A percentile compares a stretch with the other conserved stretches of the same genome.
Conservation (phyloP, 176 grass and related monocot species). For the Miscanthus lutarioriparius region DNA sequence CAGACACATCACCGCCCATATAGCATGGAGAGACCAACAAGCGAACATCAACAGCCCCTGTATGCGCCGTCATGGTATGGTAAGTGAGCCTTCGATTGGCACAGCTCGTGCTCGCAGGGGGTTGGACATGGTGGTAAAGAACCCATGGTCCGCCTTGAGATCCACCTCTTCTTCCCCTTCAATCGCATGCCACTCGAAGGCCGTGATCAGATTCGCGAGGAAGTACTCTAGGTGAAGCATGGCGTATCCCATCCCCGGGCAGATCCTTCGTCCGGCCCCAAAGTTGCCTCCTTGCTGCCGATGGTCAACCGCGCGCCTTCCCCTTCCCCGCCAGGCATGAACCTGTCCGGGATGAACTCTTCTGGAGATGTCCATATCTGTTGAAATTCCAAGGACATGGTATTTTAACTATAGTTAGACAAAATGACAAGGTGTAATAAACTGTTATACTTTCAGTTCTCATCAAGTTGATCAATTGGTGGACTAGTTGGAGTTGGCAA, state of each 20-base stretch:
- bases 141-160: background rate
- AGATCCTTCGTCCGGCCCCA: background rate
- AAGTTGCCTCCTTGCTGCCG: slow-evolving; percentile 23
- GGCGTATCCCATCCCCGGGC: slow-evolving; percentile 9
- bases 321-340: slow-evolving; percentile 15
- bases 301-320: background rate
- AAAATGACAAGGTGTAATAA: background rate
- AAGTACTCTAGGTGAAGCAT: background rate
- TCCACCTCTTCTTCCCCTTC: background rate
- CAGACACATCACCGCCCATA: too few relatives aligned
- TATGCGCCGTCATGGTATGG: background rate
- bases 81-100: background rate
- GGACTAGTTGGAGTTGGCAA: too few relatives aligned
- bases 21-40: too few relatives aligned
- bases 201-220: background rate
- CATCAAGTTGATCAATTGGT: too few relatives aligned
- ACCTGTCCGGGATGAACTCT: slow-evolving; percentile 15
- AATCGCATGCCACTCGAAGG: background rate
- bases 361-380: slow-evolving; percentile 15
- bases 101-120: background rate
- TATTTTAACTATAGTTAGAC: background rate
- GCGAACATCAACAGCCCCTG: too few relatives aligned
- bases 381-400: background rate
- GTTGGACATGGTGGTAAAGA: slow-evolving; percentile 7
- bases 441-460: too few relatives aligned